Evolutionary conservation across 2,329 filamentous ascomycete genomes (phyloP), one percentile per base, ranked within the genome.

Genomic region (Cordyceps fumosorosea): DNA sequence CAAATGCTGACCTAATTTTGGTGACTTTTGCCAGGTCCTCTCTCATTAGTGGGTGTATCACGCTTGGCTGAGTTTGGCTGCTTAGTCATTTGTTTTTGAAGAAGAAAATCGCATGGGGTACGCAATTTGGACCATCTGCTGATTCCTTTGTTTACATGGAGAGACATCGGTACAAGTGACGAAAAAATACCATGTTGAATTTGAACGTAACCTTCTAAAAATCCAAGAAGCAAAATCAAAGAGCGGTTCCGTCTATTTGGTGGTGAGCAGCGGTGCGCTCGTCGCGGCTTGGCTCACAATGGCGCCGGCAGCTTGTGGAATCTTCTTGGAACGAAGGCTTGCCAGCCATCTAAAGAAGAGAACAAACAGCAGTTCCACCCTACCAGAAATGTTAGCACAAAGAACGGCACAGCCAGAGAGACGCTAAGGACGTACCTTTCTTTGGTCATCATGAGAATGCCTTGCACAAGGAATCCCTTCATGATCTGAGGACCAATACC

Each of bases 381-480:
- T 91, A 16, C 7, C 1, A 40, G 14, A 37, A 8, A 10, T 47
- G 57, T 72, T 63, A 69, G 69, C 63, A 67, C 62, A 53, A 47
- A 40, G 22, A 48, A 11, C 5, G 3, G n/a, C 8, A 18, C 12
- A 26, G 5, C 12, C 6, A 18, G 16, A 10, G 4, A 7, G 37
- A 48, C 16, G 12, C 3, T 40, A 1, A 55, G 3, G 8, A 70
- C 81, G 67, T 81, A 92, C 90, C 92, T 85, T 77, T 99, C 95
- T 78, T 99, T 99, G 54, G 92, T 95, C 92, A 97, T 99, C 95
- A 99, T 99, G 45, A 99, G 80, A 62, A 99, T 86, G 56, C 95
- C 95, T 72, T 99, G 95, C 2, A 99, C 95, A 55, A 99, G 74
- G 58, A 99, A 77, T 1, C 95, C 95, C 77, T 99, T 99, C 63